These are phyloP conservation scores for Lentinus tigrinus DNA, from an alignment of 768 basidiomycete species.

Conservation along the genomic window DNA sequence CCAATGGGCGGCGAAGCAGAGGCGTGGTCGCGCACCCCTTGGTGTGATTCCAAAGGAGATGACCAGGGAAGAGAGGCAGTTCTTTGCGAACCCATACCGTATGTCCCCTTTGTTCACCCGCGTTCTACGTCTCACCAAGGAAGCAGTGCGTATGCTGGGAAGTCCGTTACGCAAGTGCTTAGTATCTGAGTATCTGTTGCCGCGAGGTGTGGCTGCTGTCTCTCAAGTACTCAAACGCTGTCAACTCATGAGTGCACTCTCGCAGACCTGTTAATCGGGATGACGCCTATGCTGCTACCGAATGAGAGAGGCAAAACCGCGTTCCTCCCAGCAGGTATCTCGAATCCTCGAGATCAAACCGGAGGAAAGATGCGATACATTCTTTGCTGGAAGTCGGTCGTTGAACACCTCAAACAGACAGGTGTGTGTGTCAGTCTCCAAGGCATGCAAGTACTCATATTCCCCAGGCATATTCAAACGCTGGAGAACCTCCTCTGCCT, in stretches of 20 bases:
- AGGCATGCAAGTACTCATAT: neutral
- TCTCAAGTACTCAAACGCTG: neutral
- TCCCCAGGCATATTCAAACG: conserved; percentile 7
- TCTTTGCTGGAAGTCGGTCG: conserved; percentile 55
- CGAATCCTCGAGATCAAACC: conserved; percentile 53
- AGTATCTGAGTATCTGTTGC: conserved; percentile 49
- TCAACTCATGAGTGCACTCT: neutral
- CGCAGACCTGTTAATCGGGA: conserved; percentile 66
- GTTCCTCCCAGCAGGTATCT: conserved; percentile 59
- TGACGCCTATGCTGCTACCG: conserved; percentile 49
- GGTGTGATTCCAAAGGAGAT: conserved; percentile 47
- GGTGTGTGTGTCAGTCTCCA: conserved; percentile 27
- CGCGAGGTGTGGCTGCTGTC: conserved; percentile 45
- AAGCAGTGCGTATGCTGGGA: conserved; percentile 67
- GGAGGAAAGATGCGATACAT: conserved; percentile 51
- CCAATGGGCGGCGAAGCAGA: conserved; percentile 4
- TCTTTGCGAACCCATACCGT: conserved; percentile 82
- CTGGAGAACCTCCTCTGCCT: conserved; percentile 27
- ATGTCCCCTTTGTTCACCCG: conserved; percentile 19
- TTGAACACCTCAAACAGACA: conserved; percentile 39
- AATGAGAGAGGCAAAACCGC: conserved; percentile 19
- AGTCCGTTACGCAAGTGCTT: conserved; percentile 60
- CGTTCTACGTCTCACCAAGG: neutral
- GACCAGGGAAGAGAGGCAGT: conserved; percentile 58
- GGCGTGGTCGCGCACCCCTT: neutral